Evolutionary conservation across 2,329 filamentous ascomycete species (phyloP).

Genomic region (Penicillium sp.): DNA sequence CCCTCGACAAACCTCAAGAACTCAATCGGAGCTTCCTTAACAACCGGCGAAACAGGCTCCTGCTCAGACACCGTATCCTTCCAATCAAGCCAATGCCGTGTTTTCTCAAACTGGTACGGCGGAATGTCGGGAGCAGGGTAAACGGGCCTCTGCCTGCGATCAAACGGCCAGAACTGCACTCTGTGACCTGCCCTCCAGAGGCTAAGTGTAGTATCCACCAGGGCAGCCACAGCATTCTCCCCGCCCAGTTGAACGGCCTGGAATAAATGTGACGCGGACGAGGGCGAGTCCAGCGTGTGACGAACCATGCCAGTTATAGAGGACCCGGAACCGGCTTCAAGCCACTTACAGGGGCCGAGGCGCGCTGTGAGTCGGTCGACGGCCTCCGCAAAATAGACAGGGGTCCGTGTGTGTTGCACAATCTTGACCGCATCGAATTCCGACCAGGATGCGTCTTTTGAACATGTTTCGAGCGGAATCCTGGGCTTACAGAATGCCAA

Average conservation of each 20-base stretch:
- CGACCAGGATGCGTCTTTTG: constrained; percentile 10
- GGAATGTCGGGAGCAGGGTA: constrained; percentile 29
- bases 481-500: constrained; percentile 34
- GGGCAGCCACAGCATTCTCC: background rate
- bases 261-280: constrained; percentile 13
- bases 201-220: constrained; percentile 13
- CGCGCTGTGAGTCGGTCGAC: constrained; percentile 34
- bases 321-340: constrained; percentile 43
- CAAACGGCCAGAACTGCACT: constrained; percentile 36
- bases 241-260: constrained; percentile 19
- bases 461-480: constrained; percentile 31
- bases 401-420: constrained; percentile 44
- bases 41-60: background rate
- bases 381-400: constrained; percentile 53
- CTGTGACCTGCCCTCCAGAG: constrained; percentile 37
- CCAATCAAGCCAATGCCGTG: constrained; percentile 36
- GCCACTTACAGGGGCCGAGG: constrained; percentile 30
- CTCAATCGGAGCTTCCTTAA: constrained; percentile 10
- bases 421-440: constrained; percentile 21
- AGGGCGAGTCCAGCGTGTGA: constrained; percentile 27
- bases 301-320: constrained; percentile 40
- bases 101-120: constrained; percentile 44
- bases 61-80: background rate
- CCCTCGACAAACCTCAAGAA: background rate
- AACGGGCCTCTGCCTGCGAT: constrained; percentile 24